phyloP scores from a whole-genome alignment of 371 early-diverging fungal genomes.

The Apophysomyces ossiformis region DNA sequence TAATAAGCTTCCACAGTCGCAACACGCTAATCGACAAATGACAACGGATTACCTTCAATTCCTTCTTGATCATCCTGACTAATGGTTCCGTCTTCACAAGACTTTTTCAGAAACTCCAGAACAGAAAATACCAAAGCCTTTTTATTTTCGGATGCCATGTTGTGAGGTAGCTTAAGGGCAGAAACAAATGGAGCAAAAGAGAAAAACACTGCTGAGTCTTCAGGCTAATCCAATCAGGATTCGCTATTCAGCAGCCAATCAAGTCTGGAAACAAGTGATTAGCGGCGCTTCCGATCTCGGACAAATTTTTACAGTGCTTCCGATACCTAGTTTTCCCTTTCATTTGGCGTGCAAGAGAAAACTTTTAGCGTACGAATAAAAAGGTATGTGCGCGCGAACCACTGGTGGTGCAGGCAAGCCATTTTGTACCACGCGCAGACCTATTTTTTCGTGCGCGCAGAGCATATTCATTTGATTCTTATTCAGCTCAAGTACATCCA shows the following conservation, averaged over 20 bases:
- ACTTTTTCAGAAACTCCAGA: conserved; percentile 85
- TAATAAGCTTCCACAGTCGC: neutral
- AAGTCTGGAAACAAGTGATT: neutral
- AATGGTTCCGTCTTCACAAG: conserved; percentile 78
- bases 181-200: conserved; percentile 2
- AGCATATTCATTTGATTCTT: too few relatives aligned
- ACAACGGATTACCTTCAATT: conserved; percentile 73
- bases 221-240: neutral
- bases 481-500: too few relatives aligned
- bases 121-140: conserved; percentile 88
- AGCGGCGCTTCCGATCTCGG: neutral
- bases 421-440: too few relatives aligned
- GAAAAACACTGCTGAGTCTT: neutral
- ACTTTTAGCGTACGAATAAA: too few relatives aligned
- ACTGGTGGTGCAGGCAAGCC: too few relatives aligned
- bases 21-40: neutral
- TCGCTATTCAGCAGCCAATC: neutral
- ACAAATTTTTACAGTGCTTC: too few relatives aligned
- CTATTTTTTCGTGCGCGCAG: too few relatives aligned
- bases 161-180: conserved; percentile 4
- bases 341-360: too few relatives aligned
- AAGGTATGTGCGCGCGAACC: too few relatives aligned
- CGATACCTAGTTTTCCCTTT: too few relatives aligned
- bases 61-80: conserved; percentile 86
- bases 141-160: conserved; percentile 61